Evolutionary conservation across 345 rosid genomes (phyloP).

Genomic region (Euclidium syriacum): DNA sequence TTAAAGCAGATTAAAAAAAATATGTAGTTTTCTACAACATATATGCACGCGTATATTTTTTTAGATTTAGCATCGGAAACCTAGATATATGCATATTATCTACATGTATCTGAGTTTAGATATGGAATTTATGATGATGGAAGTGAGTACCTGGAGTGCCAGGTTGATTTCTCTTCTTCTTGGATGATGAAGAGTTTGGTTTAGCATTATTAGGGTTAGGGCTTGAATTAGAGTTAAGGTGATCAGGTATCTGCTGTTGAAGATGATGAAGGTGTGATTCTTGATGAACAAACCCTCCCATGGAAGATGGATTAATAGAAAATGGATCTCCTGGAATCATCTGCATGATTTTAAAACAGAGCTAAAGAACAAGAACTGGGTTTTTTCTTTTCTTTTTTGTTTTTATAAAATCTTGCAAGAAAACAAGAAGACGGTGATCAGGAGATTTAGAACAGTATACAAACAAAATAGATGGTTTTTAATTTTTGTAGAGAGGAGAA

Average conservation of each 20-base stretch:
- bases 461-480: constrained; percentile 38
- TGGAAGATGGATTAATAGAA: constrained; percentile 46
- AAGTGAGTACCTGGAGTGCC: constrained; percentile 72
- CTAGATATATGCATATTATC: neutral
- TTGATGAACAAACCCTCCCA: constrained; percentile 47
- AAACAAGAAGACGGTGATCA: constrained; percentile 35
- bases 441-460: constrained; percentile 35
- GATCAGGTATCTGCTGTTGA: constrained; percentile 29
- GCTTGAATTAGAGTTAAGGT: constrained; percentile 43
- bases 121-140: constrained; percentile 2
- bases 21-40: neutral
- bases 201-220: constrained; percentile 37
- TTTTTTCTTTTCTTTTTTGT: constrained; percentile 18
- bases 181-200: constrained; percentile 35
- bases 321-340: constrained; percentile 72
- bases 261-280: constrained; percentile 32
- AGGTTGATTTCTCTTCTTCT: constrained; percentile 89
- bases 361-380: constrained; percentile 31
- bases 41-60: no score
- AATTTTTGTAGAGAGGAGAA: constrained; percentile 31
- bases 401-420: constrained; percentile 30
- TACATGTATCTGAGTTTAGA: neutral
- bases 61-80: no score
- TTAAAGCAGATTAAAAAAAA: neutral
- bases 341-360: constrained; percentile 34